phyloP scores from a whole-genome alignment of 139 green algal species.

The Auxenochlorella pyrenoidosa region DNA sequence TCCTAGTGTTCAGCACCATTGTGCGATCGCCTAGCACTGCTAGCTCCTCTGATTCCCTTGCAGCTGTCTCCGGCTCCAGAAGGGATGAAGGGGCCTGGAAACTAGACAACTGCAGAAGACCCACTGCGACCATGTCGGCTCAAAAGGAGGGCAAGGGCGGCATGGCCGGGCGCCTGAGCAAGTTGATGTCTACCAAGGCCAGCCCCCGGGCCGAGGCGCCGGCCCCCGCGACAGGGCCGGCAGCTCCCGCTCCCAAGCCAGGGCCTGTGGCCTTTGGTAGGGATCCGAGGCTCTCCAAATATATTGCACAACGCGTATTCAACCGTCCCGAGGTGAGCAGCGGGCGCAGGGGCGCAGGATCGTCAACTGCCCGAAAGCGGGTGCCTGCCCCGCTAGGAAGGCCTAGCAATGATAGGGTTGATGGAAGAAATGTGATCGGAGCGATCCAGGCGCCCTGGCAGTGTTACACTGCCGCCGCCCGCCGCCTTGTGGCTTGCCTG shows the following conservation, averaged over 20 bases:
- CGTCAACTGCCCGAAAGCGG: background rate
- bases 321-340: conserved; percentile 32
- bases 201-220: background rate
- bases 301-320: conserved; percentile 7
- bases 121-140: background rate
- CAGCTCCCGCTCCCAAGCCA: background rate
- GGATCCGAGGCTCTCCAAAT: background rate
- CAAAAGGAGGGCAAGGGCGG: background rate
- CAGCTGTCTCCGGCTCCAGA: too few species aligned
- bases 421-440: too few species aligned
- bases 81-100: too few species aligned
- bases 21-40: too few species aligned
- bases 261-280: background rate
- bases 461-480: background rate
- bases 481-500: background rate
- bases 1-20: too few species aligned
- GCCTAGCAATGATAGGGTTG: background rate
- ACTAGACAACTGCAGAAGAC: too few species aligned
- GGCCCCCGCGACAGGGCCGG: background rate
- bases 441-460: background rate
- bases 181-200: background rate
- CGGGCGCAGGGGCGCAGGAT: background rate
- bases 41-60: too few species aligned
- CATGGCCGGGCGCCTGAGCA: background rate
- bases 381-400: background rate